Evolutionary conservation across 352 stramenopile genomes (phyloP), one percentile per base, ranked within the genome.

Genomic region (Phytophthora tentaculata): DNA sequence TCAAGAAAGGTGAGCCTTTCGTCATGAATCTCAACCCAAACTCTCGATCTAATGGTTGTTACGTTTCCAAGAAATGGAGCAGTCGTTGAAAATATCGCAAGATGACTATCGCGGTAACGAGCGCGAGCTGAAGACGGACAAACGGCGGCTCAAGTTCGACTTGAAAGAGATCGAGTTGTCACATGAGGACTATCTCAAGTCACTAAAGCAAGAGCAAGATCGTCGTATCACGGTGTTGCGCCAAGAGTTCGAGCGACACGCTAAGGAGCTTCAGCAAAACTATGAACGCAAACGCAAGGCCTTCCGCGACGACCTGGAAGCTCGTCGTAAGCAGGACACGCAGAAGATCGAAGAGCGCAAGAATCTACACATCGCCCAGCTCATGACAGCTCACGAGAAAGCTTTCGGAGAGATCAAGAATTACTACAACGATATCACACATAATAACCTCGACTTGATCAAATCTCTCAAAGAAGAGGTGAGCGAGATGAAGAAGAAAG

Each of bases 371-470:
- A 98, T 98, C 47, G 88, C 92, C 16, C 73, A 88, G 56, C 83
- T 98, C 55, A 98, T 98, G 92, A 88, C 89, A 14, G 83, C 84
- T 2, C 95, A 98, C 67, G 90, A 98, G 65, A 96, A 98, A 62
- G 93, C 93, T 5, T 98, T 98, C 70, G 83, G 84, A 1, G 95
- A 98, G 66, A 98, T 98, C 77, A 98, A 98, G 65, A 97, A 97
- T 59, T 98, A 98, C 79, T 98, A 98, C 89, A 98, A 97, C 73
- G 94, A 98, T 64, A 98, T 98, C 64, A 98, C 94, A 41, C 95
- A 98, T 76, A 98, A 98, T 71, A 98, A 98, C 73, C 70, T 98
- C n/a, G 95, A 98, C 61, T 73, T 98, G 23, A 98, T 98, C 84
- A 98, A 98, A 69, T 91, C 75, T 6, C 75, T 99, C 8, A 99